Evolutionary conservation across 257 asterid genomes (phyloP).

Genomic region (Verbena officinalis): DNA sequence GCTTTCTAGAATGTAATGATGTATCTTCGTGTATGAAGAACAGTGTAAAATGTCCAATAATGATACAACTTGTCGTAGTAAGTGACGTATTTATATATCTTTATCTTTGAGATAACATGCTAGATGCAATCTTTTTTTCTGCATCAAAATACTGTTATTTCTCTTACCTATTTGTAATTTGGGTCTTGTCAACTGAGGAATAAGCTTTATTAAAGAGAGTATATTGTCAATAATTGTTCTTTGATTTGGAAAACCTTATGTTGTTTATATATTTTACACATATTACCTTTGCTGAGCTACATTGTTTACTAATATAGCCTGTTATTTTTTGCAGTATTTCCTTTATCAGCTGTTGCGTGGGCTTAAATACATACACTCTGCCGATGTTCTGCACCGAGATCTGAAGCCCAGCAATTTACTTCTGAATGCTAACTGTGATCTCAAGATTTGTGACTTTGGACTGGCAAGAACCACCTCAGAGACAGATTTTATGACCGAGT

Average conservation of each 20-base stretch:
- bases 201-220: not conserved
- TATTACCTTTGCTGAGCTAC: not conserved
- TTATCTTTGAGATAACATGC: slow-evolving; percentile 9
- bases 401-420: slow-evolving; percentile 63
- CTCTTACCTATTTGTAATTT: not conserved
- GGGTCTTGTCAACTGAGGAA: not conserved
- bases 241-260: too few relatives aligned
- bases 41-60: too few relatives aligned
- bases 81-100: not conserved
- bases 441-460: slow-evolving; percentile 69
- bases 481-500: slow-evolving; percentile 60
- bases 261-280: too few relatives aligned
- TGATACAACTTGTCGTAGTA: not conserved
- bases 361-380: slow-evolving; percentile 57
- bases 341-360: slow-evolving; percentile 59
- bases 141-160: slow-evolving; percentile 9
- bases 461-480: slow-evolving; percentile 58
- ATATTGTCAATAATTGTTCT: not conserved
- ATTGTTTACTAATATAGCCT: not conserved
- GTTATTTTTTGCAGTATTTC: slow-evolving; percentile 53
- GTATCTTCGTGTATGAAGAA: too few relatives aligned
- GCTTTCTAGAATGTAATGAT: too few relatives aligned
- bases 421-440: slow-evolving; percentile 61
- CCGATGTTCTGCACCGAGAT: slow-evolving; percentile 65
- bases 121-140: not conserved